Base-by-base conservation (phyloP, 108 stramenopile species). In the Fragilariopsis cylindrus region DNA sequence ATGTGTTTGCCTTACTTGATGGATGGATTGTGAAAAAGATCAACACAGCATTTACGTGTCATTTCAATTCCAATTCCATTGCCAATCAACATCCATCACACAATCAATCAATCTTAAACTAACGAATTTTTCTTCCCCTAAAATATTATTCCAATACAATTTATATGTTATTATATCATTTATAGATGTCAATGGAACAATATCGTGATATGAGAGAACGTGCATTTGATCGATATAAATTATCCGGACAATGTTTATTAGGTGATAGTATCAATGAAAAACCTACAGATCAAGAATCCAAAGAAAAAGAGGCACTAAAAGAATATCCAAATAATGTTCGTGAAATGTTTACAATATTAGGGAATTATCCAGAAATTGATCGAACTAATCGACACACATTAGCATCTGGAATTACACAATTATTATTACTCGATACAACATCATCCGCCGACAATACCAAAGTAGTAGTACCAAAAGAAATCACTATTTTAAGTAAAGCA, bases 181-280 rank as follows among this genome's bases (percentile, higher is more conserved):
- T n/a, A 46, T 3, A 77, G 76, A 81, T 81, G 80, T 57, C 66
- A 7, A 57, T 82, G 45, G 81, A 82, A 62, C 75, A 82, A 69
- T 82, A 77, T 56, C 75, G 81, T n/a, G 81, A 82, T 74, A 65
- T 82, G 81, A 54, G 76, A 69, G 81, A 82, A 65, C 69, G 81
- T 44, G 65, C 65, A 1, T 82, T 82, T 73, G 81, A 82, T 74
- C 70, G 81, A 12, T 74, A 77, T 72, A 54, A 76, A 4, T 43
- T 82, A 11, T 72, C 76, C 15, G 81, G 71, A 5, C 81, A 82
- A 53, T 72, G 77, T 6, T 69, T 82, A 53, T 18, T 3, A 1
- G 81, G 81, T 15, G 54, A 82, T 57, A 30, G 65, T 21, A 50
- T 77, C 52, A 82, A 82, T 50, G 53, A 65, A 44, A 73, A 77